phyloP scores from a whole-genome alignment of 768 basidiomycete species.

The Mrakia blollopis region DNA sequence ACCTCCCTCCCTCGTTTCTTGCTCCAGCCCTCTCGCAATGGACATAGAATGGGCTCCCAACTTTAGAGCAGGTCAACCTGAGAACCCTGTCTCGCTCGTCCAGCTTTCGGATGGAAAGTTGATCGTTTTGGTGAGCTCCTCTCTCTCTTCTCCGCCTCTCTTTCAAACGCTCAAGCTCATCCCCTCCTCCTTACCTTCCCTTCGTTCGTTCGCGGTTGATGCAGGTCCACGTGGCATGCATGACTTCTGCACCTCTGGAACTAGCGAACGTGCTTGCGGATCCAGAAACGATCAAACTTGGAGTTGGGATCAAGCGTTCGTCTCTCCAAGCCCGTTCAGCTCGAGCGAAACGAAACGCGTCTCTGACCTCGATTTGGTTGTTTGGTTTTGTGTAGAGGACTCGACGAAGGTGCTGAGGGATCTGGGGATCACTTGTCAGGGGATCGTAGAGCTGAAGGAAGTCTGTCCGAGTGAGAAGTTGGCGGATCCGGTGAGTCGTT shows the following conservation, averaged over 20 bases:
- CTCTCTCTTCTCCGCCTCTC: conserved; percentile 34
- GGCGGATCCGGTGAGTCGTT: background rate
- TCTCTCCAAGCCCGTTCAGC: background rate
- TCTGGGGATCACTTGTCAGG: background rate
- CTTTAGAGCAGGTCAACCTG: conserved; percentile 51
- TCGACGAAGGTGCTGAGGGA: conserved; percentile 5
- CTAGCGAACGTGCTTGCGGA: conserved; percentile 57
- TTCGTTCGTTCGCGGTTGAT: no score
- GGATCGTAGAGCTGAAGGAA: conserved; percentile 16
- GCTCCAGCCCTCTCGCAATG: conserved; percentile 55
- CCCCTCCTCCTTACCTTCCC: background rate
- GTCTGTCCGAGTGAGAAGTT: conserved; percentile 10
- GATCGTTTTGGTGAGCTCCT: conserved; percentile 56
- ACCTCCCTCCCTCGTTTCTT: background rate
- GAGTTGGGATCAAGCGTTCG: conserved; percentile 60
- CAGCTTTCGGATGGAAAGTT: conserved; percentile 59
- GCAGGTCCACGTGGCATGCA: conserved; percentile 40
- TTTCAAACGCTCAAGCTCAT: background rate
- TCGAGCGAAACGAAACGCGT: background rate
- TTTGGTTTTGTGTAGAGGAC: background rate
- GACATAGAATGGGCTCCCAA: conserved; percentile 77
- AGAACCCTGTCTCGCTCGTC: conserved; percentile 68
- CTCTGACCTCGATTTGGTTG: background rate
- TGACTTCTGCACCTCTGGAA: background rate
- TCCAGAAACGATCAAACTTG: conserved; percentile 58